These are phyloP conservation scores for Lasiosphaeria hispida DNA, from an alignment of 495 filamentous ascomycete species.

Conservation along the genomic window DNA sequence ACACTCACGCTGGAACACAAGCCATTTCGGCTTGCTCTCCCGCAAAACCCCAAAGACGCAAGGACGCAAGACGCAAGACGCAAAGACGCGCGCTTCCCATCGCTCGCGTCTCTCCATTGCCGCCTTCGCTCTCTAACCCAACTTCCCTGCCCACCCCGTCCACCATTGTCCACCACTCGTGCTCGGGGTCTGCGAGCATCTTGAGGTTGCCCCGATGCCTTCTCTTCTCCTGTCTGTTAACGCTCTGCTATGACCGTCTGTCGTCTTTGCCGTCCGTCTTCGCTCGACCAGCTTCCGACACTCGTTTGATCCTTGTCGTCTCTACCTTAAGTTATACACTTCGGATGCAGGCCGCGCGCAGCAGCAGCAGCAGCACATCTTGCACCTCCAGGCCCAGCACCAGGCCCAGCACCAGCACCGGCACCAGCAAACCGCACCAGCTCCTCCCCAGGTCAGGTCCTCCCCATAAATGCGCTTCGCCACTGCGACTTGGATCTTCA, in stretches of 20 bases:
- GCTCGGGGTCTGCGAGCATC: constrained; percentile 24
- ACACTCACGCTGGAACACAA: constrained; percentile 25
- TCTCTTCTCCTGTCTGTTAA: constrained; percentile 19
- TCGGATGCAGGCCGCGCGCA: constrained; percentile 18
- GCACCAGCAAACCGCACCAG: constrained; percentile 4
- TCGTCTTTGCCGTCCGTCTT: background rate
- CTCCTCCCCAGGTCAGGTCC: constrained; percentile 2
- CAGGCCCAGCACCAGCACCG: constrained; percentile 3
- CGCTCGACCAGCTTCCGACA: constrained; percentile 20
- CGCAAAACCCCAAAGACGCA: constrained; percentile 9
- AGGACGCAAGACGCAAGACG: background rate
- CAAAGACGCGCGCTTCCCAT: constrained; percentile 40
- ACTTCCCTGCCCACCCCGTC: background rate
- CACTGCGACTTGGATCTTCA: constrained; percentile 25
- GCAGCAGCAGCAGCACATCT: constrained; percentile 8
- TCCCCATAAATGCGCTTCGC: constrained; percentile 31
- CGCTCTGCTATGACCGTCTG: constrained; percentile 25
- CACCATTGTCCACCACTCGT: constrained; percentile 34
- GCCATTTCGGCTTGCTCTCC: constrained; percentile 19
- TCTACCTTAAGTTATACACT: background rate
- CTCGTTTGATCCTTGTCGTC: constrained; percentile 26
- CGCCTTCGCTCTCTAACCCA: constrained; percentile 20
- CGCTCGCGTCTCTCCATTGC: constrained; percentile 40
- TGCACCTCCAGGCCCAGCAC: constrained; percentile 7
- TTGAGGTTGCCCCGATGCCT: constrained; percentile 31